Evolutionary conservation across 2,329 filamentous ascomycete genomes (phyloP).

Genomic region (Aureobasidium sp.): DNA sequence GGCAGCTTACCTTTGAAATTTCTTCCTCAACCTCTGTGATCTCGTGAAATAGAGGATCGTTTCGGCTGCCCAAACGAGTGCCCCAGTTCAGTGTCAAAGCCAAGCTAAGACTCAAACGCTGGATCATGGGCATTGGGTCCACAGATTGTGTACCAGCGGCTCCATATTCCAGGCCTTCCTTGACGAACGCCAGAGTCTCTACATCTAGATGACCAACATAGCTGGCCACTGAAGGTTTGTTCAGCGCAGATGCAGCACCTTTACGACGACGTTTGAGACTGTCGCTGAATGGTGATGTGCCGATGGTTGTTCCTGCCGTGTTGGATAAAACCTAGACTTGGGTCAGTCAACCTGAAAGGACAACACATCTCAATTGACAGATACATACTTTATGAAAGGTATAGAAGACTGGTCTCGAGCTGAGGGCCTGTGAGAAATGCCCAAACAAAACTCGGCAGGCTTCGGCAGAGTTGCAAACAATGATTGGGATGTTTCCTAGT

Average conservation of each 20-base stretch:
- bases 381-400: conserved; percentile 36
- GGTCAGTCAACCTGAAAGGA: conserved; percentile 3
- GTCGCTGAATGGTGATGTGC: conserved; percentile 58
- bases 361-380: neutral
- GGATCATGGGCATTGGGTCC: conserved; percentile 61
- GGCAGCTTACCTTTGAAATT: conserved; percentile 35
- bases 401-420: conserved; percentile 35
- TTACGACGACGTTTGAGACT: conserved; percentile 56
- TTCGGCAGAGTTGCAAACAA: conserved; percentile 35
- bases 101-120: conserved; percentile 53
- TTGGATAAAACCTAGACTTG: conserved; percentile 48
- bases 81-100: conserved; percentile 60
- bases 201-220: conserved; percentile 55
- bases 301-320: conserved; percentile 59
- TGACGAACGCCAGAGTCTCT: conserved; percentile 54
- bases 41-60: conserved; percentile 53
- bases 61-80: conserved; percentile 48
- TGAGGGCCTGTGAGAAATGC: conserved; percentile 32
- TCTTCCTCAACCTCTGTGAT: conserved; percentile 56
- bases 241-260: conserved; percentile 56
- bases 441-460: conserved; percentile 34
- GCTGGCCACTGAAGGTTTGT: conserved; percentile 54
- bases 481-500: conserved; percentile 35
- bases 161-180: conserved; percentile 51
- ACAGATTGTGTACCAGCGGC: conserved; percentile 45